Evolutionary conservation across 345 rosid species (phyloP), one percentile per base, ranked within the genome.

Genomic region (Melastoma malabathricum): DNA sequence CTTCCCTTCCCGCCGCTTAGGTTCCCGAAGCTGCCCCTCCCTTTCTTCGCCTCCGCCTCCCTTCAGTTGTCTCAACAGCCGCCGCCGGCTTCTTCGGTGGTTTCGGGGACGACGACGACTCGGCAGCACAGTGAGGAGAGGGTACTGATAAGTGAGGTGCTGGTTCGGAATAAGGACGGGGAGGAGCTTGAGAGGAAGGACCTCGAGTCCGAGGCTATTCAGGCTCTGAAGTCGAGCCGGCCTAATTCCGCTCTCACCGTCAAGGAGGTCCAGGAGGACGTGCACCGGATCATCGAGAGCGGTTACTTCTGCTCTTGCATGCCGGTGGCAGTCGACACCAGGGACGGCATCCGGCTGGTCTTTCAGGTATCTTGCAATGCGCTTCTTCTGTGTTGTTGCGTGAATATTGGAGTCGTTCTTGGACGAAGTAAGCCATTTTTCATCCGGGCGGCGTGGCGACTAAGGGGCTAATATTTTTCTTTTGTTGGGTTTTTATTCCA

Each of bases 181-280:
- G 97, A 92, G 52, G 89, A 84, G 66, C 77, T 88, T 1, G 98
- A 88, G 79, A 79, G 81, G 73, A 87, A 87, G 71, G 97, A 83
- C 56, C 75, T 92, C 13, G 97, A 84, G 72, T 63, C 56, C 53
- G 97, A 92, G 69, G 99, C 94, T 1, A 56, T 92, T 53, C 71
- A 84, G 16, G 95, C 89, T 4, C 67, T 88, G 54, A 88, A 83
- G 58, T 89, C 95, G 27, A 77, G 84, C 69, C 64, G 94, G 44
- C 73, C 97, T 15, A 88, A 88, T 62, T 92, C 99, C 1, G 97
- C 94, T 8, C 77, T 88, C 34, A 85, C 94, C 0, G 81, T 79
- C 3, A 63, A 81, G 3, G 99, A 92, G 70, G 94, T 92, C 22
- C 90, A 92, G 50, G 97, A 92, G 58, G 99, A 88, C 63, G 97